Percentiles rank a stretch among this genome's conserved stretches.
Conservation (phyloP, 2,329 filamentous ascomycete genomes). For the Neocucurbitaria cava region DNA sequence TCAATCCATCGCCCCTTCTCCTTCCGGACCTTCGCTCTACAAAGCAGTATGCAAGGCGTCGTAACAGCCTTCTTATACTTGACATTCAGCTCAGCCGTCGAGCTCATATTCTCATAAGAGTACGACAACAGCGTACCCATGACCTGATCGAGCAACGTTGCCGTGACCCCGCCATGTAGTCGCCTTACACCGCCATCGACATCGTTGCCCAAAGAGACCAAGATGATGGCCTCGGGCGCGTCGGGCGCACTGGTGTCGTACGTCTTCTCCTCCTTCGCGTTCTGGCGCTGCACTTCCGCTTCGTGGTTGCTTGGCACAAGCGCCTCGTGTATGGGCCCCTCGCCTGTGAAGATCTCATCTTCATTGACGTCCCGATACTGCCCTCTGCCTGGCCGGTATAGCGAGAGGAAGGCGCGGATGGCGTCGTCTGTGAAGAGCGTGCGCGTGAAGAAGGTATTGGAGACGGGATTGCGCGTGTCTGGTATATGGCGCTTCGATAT, state of each 20-base stretch:
- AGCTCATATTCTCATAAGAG: conserved; percentile 16
- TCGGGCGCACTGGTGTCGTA: conserved; percentile 19
- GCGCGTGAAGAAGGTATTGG: conserved; percentile 30
- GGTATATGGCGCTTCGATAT: conserved; percentile 21
- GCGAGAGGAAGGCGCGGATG: conserved; percentile 30
- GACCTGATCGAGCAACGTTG: conserved; percentile 34
- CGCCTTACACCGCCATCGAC: conserved; percentile 26
- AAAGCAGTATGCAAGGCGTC: conserved; percentile 30
- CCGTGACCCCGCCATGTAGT: conserved; percentile 37
- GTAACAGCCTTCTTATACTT: conserved; percentile 32
- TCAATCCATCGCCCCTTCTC: conserved; percentile 34
- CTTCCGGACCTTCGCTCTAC: conserved; percentile 24
- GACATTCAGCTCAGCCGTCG: conserved; percentile 31
- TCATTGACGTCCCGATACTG: conserved; percentile 3
- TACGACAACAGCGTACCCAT: conserved; percentile 30
- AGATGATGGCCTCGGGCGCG: conserved; percentile 24
- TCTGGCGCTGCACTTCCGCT: conserved; percentile 4
- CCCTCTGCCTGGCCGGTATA: conserved; percentile 25
- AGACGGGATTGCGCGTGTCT: conserved; percentile 9
- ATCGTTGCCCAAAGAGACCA: conserved; percentile 28
- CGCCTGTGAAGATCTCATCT: conserved; percentile 12
- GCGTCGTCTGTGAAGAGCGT: conserved; percentile 33
- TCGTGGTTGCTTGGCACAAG: not conserved
- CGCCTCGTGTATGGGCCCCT: conserved; percentile 2
- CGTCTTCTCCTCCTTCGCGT: conserved; percentile 15